Evolutionary conservation across 176 grass and related monocot species (phyloP), one percentile per base, ranked within the genome.

Genomic region (Avena eriantha): DNA sequence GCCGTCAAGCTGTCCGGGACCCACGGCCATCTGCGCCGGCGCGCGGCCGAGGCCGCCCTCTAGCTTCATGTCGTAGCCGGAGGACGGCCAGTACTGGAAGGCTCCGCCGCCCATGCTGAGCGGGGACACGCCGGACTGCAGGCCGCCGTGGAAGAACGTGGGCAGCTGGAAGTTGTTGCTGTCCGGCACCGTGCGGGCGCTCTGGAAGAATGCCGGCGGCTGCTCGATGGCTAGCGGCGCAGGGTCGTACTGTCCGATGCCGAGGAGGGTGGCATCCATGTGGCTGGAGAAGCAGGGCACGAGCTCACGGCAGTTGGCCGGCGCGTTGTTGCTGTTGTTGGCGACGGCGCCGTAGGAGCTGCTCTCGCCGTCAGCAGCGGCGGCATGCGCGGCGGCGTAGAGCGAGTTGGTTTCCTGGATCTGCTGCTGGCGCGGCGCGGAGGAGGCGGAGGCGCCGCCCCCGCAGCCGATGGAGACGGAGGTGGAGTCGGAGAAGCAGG

Each of bases 281-380:
- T 76, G 57, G 54, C 61, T 99, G 97, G 97, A 99, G 94, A 99
- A 99, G 97, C 97, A 99, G 94, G 94, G 90, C 92, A 99, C 97
- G 97, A 90, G 92, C 97, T 96, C 92, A 88, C 80, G 91, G 82
- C 90, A 85, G 57, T 89, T 77, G 88, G 41, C 63, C 49, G 78
- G 15, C 4, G 81, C 43, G 65, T 72, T 74, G n/a, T 22, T 72
- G 65, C 54, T 74, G n/a, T 14, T 73, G 65, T 46, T 48, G 71
- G 70, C 60, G 24, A 8, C 12, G 83, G 48, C 87, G 10, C 86
- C 71, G 76, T 89, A 94, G 50, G 73, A 89, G 73, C 84, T 77
- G 81, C 64, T 64, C 10, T 85, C 83, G 29, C n/a, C 72, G 24
- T 90, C 88, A 5, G 45, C 71, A 18, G 24, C 76, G 18, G 35